Percentiles rank a stretch among this genome's conserved stretches.
These are phyloP conservation scores for Abrus pulchellus DNA, from an alignment of 306 rosid species.

Conservation along the genomic window DNA sequence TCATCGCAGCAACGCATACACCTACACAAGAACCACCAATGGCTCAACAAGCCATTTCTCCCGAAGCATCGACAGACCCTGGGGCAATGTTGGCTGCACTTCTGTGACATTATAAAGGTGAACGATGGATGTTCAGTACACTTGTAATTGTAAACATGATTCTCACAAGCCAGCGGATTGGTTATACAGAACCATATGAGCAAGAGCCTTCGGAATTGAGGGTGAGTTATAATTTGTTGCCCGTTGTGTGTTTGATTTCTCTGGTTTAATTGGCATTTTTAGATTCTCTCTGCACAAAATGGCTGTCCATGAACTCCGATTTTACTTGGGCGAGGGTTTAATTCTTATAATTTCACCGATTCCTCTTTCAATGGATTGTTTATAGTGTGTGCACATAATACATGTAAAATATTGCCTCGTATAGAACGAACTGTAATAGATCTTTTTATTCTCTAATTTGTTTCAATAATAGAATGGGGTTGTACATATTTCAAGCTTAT, in stretches of 20 bases:
- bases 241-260: slow-evolving; percentile 47
- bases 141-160: slow-evolving; percentile 56
- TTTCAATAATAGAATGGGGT: no score
- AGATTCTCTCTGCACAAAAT: slow-evolving; percentile 57
- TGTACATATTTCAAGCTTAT: no score
- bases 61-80: slow-evolving; percentile 60
- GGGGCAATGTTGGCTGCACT: slow-evolving; percentile 81
- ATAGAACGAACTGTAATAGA: slow-evolving; percentile 12
- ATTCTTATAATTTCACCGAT: neutral
- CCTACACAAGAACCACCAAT: slow-evolving; percentile 53
- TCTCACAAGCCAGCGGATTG: no score
- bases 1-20: slow-evolving; percentile 50
- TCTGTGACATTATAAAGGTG: slow-evolving; percentile 50
- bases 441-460: neutral
- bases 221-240: slow-evolving; percentile 45
- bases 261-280: slow-evolving; percentile 54
- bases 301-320: slow-evolving; percentile 48
- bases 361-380: neutral
- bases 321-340: slow-evolving; percentile 40
- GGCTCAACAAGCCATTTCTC: slow-evolving; percentile 55
- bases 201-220: slow-evolving; percentile 59
- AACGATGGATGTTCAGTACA: slow-evolving; percentile 48
- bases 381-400: neutral
- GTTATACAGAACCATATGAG: neutral
- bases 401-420: slow-evolving; percentile 20